A percentile compares a stretch with the other conserved stretches of the same genome.
These are phyloP conservation scores for Candida xiaguanensis DNA, from an alignment of 805 yeast species.

Conservation along the genomic window DNA sequence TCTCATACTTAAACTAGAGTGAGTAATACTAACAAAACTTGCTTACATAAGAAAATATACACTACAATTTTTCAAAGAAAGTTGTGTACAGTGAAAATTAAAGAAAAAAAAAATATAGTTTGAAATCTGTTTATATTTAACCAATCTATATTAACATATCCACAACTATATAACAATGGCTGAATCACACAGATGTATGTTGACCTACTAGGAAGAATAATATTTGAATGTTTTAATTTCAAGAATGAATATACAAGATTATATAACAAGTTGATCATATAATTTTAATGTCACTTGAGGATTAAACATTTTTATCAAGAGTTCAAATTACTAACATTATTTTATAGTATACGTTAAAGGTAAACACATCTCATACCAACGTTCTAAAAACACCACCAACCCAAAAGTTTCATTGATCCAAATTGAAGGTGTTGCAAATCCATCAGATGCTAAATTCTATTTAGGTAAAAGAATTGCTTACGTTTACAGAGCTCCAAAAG, in stretches of 20 bases:
- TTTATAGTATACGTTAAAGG: constrained; percentile 96
- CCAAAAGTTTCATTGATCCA: constrained; percentile 96
- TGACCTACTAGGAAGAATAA: constrained; percentile 1
- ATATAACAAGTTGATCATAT: too few species aligned
- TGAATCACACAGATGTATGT: constrained; percentile 97
- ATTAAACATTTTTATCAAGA: not conserved
- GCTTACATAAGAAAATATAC: too few species aligned
- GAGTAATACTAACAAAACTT: too few species aligned
- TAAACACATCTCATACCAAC: constrained; percentile 99
- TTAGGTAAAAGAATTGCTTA: constrained; percentile 99
- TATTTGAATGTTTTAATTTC: not conserved
- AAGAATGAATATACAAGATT: too few species aligned
- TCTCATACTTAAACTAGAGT: not conserved
- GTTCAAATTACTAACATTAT: constrained; percentile 11
- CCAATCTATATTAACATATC: constrained; percentile 6
- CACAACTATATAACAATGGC: constrained; percentile 57
- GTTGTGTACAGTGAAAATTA: constrained; percentile 2
- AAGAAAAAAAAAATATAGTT: constrained; percentile 3
- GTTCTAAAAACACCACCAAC: constrained; percentile 97
- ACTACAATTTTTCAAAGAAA: not conserved
- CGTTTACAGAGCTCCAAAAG: constrained; percentile 98
- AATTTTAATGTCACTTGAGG: not conserved
- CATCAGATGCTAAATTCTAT: constrained; percentile 98
- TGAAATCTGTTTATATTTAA: constrained; percentile 4
- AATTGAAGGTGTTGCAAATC: constrained; percentile 90